Conservation (phyloP, 495 filamentous ascomycete species). For the Tuber brumale region DNA sequence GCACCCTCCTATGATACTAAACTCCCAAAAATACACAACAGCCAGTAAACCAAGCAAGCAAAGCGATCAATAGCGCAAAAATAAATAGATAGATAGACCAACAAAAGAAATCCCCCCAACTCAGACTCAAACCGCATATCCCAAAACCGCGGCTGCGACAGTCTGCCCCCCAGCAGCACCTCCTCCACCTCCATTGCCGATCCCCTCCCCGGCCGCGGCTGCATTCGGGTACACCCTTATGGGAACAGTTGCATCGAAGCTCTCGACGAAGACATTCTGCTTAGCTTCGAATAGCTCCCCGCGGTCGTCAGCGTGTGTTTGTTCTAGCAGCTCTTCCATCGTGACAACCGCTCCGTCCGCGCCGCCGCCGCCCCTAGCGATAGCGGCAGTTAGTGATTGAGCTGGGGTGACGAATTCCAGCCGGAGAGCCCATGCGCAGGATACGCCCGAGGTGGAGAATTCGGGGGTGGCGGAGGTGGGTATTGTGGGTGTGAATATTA, state of each 20-base stretch:
- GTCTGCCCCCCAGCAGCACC: constrained; percentile 28
- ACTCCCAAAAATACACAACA: not conserved
- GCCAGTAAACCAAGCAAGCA: not conserved
- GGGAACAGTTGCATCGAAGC: constrained; percentile 41
- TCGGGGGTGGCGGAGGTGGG: constrained; percentile 75
- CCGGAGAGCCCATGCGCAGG: constrained; percentile 74
- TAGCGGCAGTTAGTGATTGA: constrained; percentile 34
- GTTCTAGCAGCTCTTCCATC: constrained; percentile 47
- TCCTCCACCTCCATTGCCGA: constrained; percentile 28
- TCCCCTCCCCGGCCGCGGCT: constrained; percentile 24
- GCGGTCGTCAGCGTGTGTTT: constrained; percentile 39
- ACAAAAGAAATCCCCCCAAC: not conserved
- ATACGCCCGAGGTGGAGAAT: constrained; percentile 80
- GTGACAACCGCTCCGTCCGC: constrained; percentile 35
- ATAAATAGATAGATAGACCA: not conserved
- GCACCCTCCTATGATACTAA: not conserved
- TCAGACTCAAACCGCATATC: constrained; percentile 29
- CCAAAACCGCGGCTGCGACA: constrained; percentile 31
- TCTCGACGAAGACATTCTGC: constrained; percentile 38
- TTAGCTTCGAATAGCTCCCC: constrained; percentile 39
- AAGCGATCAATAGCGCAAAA: not conserved
- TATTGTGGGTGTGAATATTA: constrained; percentile 73
- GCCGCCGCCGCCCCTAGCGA: constrained; percentile 37
- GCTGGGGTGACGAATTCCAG: constrained; percentile 80
- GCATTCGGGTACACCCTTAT: constrained; percentile 42